Percentiles rank a stretch among this genome's conserved stretches.
phyloP scores from a whole-genome alignment of 768 basidiomycete species.

The Tylopilus cervinicoccineus region DNA sequence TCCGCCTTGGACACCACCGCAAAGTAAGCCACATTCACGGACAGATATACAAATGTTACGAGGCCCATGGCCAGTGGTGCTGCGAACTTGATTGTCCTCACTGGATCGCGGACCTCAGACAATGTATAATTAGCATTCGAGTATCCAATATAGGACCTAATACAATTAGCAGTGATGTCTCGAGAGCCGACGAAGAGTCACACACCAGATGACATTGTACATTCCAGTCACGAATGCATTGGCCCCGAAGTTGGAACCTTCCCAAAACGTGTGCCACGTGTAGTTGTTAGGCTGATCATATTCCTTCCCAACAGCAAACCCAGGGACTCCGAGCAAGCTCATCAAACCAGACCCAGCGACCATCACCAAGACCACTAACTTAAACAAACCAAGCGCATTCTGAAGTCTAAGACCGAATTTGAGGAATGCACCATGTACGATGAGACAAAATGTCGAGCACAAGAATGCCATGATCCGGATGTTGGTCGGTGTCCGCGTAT shows the following conservation, averaged over 20 bases:
- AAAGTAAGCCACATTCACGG: conserved; percentile 71
- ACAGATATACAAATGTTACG: conserved; percentile 58
- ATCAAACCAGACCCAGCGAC: conserved; percentile 54
- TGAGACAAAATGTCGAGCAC: conserved; percentile 52
- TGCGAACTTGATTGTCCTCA: conserved; percentile 66
- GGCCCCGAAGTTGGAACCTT: conserved; percentile 49
- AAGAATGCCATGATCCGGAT: conserved; percentile 51
- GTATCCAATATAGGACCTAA: conserved; percentile 70
- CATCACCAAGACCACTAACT: conserved; percentile 50
- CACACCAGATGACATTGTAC: conserved; percentile 69
- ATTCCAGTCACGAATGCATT: conserved; percentile 64
- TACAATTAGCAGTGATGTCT: not conserved
- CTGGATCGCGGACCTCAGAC: conserved; percentile 66
- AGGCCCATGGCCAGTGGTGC: conserved; percentile 61
- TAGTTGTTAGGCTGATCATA: conserved; percentile 56
- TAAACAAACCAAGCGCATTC: conserved; percentile 59
- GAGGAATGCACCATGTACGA: conserved; percentile 52
- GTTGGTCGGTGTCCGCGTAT: conserved; percentile 41
- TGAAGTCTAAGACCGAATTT: conserved; percentile 59
- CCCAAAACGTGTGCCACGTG: conserved; percentile 59
- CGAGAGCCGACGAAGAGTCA: not conserved
- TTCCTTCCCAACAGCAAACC: conserved; percentile 46
- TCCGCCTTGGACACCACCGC: conserved; percentile 68
- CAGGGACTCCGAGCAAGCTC: conserved; percentile 45
- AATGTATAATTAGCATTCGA: conserved; percentile 73